These are phyloP conservation scores for Chaetomium cochliodes DNA, from an alignment of 495 filamentous ascomycete genomes.

Conservation along the genomic window DNA sequence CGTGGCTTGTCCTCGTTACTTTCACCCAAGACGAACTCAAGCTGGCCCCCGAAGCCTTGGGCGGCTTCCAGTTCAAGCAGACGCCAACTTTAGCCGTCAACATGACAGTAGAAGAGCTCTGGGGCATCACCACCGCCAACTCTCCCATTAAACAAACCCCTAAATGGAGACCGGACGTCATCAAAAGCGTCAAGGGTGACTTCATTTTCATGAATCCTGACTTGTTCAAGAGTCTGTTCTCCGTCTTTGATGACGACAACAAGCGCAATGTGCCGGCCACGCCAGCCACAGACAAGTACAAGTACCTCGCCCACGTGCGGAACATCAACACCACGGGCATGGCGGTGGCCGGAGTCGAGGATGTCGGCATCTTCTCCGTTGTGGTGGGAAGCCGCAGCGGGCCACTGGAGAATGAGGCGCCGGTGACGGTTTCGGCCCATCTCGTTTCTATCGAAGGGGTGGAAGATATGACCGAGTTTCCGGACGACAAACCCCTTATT, in stretches of 20 bases:
- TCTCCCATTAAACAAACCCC: neutral
- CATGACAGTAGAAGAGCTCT: neutral
- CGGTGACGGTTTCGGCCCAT: slow-evolving; percentile 32
- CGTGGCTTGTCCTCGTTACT: slow-evolving; percentile 43
- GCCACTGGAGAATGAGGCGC: slow-evolving; percentile 24
- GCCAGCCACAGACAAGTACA: slow-evolving; percentile 7
- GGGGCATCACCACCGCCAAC: neutral
- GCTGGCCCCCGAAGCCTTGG: neutral
- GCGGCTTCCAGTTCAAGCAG: too few relatives aligned
- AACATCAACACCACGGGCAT: slow-evolving; percentile 43
- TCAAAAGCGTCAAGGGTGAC: too few relatives aligned
- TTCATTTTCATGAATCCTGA: neutral
- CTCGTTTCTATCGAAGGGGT: slow-evolving; percentile 41
- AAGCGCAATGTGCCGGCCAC: neutral
- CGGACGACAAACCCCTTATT: slow-evolving; percentile 24
- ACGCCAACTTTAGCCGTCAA: neutral
- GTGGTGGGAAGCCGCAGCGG: slow-evolving; percentile 40
- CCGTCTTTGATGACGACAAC: neutral
- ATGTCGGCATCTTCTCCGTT: slow-evolving; percentile 34
- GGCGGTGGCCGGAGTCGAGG: slow-evolving; percentile 34
- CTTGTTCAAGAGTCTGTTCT: slow-evolving; percentile 12
- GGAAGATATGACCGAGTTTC: neutral
- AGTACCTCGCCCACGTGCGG: slow-evolving; percentile 44
- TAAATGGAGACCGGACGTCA: too few relatives aligned
- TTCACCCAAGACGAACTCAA: slow-evolving; percentile 38